These are phyloP conservation scores for Rostrohypoxylon terebratum DNA, from an alignment of 495 filamentous ascomycete species.

Conservation along the genomic window DNA sequence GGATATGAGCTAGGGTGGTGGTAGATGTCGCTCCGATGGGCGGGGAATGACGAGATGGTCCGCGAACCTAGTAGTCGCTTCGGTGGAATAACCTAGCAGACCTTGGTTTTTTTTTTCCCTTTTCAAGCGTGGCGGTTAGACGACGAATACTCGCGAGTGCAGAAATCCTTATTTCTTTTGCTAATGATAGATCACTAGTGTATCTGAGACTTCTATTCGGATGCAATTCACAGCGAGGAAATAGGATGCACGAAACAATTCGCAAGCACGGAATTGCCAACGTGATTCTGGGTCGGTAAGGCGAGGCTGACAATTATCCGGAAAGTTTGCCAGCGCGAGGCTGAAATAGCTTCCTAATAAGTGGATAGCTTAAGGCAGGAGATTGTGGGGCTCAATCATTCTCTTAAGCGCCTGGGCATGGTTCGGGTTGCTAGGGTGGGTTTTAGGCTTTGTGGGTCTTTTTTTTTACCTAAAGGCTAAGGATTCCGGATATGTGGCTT, in stretches of 20 bases:
- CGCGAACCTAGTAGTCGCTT: constrained; percentile 19
- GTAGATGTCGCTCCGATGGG: background rate
- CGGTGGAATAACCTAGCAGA: constrained; percentile 15
- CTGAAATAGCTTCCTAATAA: constrained; percentile 39
- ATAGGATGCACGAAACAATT: no score
- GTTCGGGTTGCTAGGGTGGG: background rate
- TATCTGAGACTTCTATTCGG: background rate
- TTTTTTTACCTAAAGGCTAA: no score
- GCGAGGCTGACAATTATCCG: constrained; percentile 46
- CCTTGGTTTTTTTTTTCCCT: background rate
- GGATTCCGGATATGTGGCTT: background rate
- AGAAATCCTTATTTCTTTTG: background rate
- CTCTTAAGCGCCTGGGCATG: constrained; percentile 2
- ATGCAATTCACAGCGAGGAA: background rate
- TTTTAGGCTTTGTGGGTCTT: constrained; percentile 1
- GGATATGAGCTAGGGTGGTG: background rate
- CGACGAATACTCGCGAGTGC: background rate
- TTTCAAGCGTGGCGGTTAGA: background rate
- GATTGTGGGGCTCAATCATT: constrained; percentile 26
- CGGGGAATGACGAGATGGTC: background rate
- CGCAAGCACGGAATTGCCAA: background rate
- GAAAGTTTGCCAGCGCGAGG: constrained; percentile 44
- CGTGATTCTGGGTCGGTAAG: constrained; percentile 15
- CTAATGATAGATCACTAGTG: background rate
- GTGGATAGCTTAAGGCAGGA: constrained; percentile 26